A percentile compares a stretch with the other conserved stretches of the same genome.
These are phyloP conservation scores for Phlegmacium glaucopus DNA, from an alignment of 768 basidiomycete species.

Conservation along the genomic window DNA sequence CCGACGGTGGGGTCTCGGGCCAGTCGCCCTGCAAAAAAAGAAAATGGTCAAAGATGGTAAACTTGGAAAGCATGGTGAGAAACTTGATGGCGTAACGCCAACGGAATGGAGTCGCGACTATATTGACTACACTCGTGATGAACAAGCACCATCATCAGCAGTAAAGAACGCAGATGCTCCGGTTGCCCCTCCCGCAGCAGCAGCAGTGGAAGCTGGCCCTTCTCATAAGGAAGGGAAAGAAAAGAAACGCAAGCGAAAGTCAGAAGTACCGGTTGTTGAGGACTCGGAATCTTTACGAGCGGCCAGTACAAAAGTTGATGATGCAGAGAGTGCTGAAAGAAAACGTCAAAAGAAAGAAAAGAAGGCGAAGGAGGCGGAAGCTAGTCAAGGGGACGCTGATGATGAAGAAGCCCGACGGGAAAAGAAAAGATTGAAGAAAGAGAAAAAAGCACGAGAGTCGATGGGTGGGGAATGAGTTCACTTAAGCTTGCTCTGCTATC, in stretches of 20 bases:
- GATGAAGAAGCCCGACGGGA: constrained; percentile 62
- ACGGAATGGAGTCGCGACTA: constrained; percentile 90
- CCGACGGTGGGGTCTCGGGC: constrained; percentile 97
- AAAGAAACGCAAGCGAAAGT: constrained; percentile 85
- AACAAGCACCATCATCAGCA: constrained; percentile 16
- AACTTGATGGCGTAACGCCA: constrained; percentile 84
- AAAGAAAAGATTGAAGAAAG: constrained; percentile 64
- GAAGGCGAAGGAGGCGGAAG: constrained; percentile 47
- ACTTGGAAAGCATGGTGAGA: constrained; percentile 92
- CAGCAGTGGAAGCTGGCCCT: constrained; percentile 19
- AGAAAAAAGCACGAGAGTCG: constrained; percentile 55
- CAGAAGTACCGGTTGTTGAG: constrained; percentile 44
- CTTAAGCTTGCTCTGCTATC: neutral
- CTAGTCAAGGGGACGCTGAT: constrained; percentile 36
- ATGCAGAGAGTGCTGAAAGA: constrained; percentile 51
- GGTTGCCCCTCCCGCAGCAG: constrained; percentile 19
- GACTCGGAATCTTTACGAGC: constrained; percentile 35
- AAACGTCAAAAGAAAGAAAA: constrained; percentile 64
- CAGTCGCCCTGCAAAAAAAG: constrained; percentile 95
- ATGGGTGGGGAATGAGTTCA: constrained; percentile 32
- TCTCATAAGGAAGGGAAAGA: constrained; percentile 48
- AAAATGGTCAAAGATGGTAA: constrained; percentile 98
- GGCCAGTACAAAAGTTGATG: constrained; percentile 32
- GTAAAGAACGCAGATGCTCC: constrained; percentile 39
- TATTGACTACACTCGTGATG: constrained; percentile 84